phyloP scores from a whole-genome alignment of 2,329 filamentous ascomycete genomes.

The Eurotiales sp. region DNA sequence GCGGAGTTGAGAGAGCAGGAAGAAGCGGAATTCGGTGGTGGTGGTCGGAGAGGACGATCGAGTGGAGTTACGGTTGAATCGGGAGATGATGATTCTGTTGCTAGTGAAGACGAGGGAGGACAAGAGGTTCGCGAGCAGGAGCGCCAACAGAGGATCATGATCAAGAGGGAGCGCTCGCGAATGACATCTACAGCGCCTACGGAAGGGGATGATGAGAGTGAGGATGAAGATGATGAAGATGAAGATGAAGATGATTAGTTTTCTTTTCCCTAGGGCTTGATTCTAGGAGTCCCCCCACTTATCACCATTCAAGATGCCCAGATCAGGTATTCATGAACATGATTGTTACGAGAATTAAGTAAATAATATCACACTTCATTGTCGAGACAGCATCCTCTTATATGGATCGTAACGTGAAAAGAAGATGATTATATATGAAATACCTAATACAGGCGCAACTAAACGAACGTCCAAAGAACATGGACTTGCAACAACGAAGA shows the following conservation, averaged over 20 bases:
- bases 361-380: not conserved
- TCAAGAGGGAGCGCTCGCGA: slow-evolving; percentile 11
- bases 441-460: not conserved
- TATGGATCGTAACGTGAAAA: not conserved
- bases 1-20: slow-evolving; percentile 23
- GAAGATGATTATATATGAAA: slow-evolving; percentile 3
- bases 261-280: too few relatives aligned
- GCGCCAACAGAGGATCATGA: slow-evolving; percentile 3
- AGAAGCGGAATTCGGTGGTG: slow-evolving; percentile 15
- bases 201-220: slow-evolving; percentile 2
- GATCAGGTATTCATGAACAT: too few relatives aligned
- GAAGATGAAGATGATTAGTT: slow-evolving; percentile 8
- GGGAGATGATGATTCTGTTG: slow-evolving; percentile 1
- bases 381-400: not conserved
- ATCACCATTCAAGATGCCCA: too few relatives aligned
- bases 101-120: not conserved
- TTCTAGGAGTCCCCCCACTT: too few relatives aligned
- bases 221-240: slow-evolving; percentile 5
- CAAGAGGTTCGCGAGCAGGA: not conserved
- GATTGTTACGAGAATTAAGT: too few relatives aligned
- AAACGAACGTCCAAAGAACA: slow-evolving; percentile 2
- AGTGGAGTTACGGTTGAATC: slow-evolving; percentile 10
- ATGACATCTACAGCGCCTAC: slow-evolving; percentile 6
- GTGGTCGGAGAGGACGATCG: not conserved
- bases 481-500: not conserved